Evolutionary conservation across 2,329 filamentous ascomycete species (phyloP).

Genomic region (Hypomyces perniciosus): DNA sequence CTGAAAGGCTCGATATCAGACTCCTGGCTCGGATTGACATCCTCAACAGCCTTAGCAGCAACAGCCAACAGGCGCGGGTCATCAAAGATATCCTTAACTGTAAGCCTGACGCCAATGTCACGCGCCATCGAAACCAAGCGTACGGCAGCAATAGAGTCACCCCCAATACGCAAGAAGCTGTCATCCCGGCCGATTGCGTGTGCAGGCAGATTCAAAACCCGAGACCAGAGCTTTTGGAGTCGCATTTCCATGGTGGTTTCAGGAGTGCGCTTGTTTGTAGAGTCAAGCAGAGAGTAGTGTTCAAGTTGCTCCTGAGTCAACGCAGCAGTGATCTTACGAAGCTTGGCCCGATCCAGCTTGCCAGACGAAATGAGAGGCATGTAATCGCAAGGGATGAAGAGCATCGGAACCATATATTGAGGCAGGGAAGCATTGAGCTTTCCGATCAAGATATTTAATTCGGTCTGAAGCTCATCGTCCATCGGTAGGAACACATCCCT

Average conservation of each 20-base stretch:
- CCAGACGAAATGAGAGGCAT: slow-evolving; percentile 15
- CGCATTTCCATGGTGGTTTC: background rate
- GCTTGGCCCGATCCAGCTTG: slow-evolving; percentile 15
- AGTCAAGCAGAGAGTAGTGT: slow-evolving; percentile 3
- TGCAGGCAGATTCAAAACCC: slow-evolving; percentile 6
- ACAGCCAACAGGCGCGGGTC: background rate
- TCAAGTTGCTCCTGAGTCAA: background rate
- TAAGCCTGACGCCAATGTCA: background rate
- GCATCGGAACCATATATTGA: slow-evolving; percentile 16
- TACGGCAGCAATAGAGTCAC: slow-evolving; percentile 6
- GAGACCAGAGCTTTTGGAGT: slow-evolving; percentile 14
- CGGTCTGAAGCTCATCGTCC: background rate
- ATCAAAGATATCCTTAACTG: background rate
- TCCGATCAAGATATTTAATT: slow-evolving; percentile 10
- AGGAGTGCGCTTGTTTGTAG: background rate
- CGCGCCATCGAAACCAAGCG: slow-evolving; percentile 2
- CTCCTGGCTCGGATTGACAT: slow-evolving; percentile 4
- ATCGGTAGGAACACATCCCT: slow-evolving; percentile 7
- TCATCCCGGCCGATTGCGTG: slow-evolving; percentile 4
- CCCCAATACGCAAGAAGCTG: slow-evolving; percentile 1
- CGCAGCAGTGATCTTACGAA: background rate
- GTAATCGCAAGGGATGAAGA: slow-evolving; percentile 14
- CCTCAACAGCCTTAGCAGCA: background rate
- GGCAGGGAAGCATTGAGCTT: slow-evolving; percentile 10
- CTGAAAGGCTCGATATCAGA: background rate